Evolutionary conservation across 169 alveolate genomes (phyloP).

Genomic region (Cryptosporidium meleagridis): DNA sequence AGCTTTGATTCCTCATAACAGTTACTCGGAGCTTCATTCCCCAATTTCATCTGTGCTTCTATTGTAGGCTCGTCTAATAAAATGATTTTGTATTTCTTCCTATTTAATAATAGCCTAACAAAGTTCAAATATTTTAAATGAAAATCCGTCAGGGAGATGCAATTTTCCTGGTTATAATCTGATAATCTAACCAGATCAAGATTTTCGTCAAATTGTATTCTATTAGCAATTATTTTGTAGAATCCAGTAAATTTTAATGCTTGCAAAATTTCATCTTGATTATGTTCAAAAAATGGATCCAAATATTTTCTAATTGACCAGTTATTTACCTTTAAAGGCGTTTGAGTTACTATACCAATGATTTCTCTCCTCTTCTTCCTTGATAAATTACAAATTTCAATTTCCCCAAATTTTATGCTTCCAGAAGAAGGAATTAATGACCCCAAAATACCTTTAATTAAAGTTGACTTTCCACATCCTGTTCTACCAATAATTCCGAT

Average conservation of each 20-base stretch:
- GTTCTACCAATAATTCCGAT: conserved; percentile 59
- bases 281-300: conserved; percentile 16
- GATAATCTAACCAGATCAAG: conserved; percentile 13
- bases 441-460: conserved; percentile 27
- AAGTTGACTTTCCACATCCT: conserved; percentile 62
- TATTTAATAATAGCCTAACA: conserved; percentile 29
- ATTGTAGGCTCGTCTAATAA: conserved; percentile 37
- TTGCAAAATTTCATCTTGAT: background rate
- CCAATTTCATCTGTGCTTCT: background rate
- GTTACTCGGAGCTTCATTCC: background rate
- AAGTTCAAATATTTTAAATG: conserved; percentile 26
- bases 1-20: background rate
- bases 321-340: background rate
- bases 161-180: background rate
- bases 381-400: conserved; percentile 17
- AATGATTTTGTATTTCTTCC: background rate
- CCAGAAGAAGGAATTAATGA: conserved; percentile 8
- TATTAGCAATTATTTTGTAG: background rate
- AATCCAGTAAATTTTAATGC: conserved; percentile 10
- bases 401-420: background rate
- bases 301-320: conserved; percentile 56
- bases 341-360: conserved; percentile 35
- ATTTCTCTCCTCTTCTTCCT: conserved; percentile 2
- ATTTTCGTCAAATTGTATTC: background rate
- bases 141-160: background rate